A percentile compares a stretch with the other conserved stretches of the same genome.
Evolutionary conservation across 805 yeast genomes (phyloP).

Genomic region (Teunomyces atbi): DNA sequence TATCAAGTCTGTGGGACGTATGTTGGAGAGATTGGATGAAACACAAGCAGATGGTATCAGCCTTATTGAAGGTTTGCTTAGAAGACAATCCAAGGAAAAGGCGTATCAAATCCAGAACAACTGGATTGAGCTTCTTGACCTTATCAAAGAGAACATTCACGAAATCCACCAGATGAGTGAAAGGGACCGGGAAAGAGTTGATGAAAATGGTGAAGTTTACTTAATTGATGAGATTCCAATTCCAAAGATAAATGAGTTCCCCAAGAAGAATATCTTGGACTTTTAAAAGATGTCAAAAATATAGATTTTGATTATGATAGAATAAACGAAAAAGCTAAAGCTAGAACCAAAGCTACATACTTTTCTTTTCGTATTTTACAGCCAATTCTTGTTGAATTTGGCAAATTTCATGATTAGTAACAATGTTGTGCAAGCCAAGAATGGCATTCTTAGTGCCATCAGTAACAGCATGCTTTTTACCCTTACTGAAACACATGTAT

Average conservation of each 20-base stretch:
- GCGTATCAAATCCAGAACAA: conserved; percentile 77
- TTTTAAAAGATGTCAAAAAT: conserved; percentile 34
- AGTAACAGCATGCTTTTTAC: conserved; percentile 49
- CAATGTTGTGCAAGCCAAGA: conserved; percentile 28
- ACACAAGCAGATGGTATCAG: conserved; percentile 72
- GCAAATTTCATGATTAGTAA: conserved; percentile 24
- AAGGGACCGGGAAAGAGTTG: conserved; percentile 81
- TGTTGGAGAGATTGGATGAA: conserved; percentile 74
- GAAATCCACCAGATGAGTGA: conserved; percentile 85
- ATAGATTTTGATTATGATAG: background rate
- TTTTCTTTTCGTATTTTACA: background rate
- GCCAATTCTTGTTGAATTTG: background rate
- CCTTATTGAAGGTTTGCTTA: conserved; percentile 71
- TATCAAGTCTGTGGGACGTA: conserved; percentile 81
- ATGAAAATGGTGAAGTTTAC: conserved; percentile 84
- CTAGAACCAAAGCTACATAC: background rate
- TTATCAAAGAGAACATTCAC: conserved; percentile 57
- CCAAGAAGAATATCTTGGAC: conserved; percentile 56
- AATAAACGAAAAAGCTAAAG: background rate
- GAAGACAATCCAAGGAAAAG: conserved; percentile 72
- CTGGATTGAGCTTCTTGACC: conserved; percentile 54
- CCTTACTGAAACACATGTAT: conserved; percentile 33
- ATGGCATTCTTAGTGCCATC: conserved; percentile 46
- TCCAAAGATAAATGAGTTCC: conserved; percentile 65
- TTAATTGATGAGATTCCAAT: conserved; percentile 71